Evolutionary conservation across 73 alveolate genomes (phyloP), one percentile per base, ranked within the genome.

Genomic region (Paramecium pentaurelia): DNA sequence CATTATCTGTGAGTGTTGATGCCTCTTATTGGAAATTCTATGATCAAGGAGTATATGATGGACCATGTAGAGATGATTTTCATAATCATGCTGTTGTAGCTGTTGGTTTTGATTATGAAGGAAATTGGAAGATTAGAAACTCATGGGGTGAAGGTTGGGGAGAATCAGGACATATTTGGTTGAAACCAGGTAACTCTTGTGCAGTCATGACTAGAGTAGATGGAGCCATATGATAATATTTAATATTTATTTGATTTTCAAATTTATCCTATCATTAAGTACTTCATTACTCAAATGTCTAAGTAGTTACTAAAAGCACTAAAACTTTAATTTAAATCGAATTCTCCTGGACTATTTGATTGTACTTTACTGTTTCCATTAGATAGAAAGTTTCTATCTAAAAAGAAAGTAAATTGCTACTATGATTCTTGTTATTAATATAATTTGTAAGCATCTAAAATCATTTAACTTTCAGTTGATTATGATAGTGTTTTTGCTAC

Each of bases 1-100:
- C 96, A n/a, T 83, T 95, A 37, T 58, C 95, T 9, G 95, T 95
- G 42, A 93, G 96, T 32, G 96, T 95, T 28, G 98, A 95, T 95
- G 98, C 98, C 40, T 54, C 96, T 27, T 60, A 80, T 45, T 91
- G 96, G 97, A 73, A 77, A 18, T 94, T 94, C 93, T 95, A 95
- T 68, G 40, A n/a, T 40, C 16, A 92, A 18, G 98, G 98, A 73
- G 93, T 95, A 22, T 71, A 85, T 54, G 49, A 70, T 22, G 88
- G 89, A 18, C 80, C 83, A 18, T 92, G 98, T 77, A 93, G 95
- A 71, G 86, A 95, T 40, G 86, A 93, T 58, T 91, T 94, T n/a
- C 93, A 68, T 32, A 88, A 88, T 88, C 93, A 88, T 22, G 93
- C 93, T 88, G 93, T 88, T 28, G 86, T 88, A 5, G 93, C 93